Percentiles rank a stretch among this genome's conserved stretches.
Conservation (phyloP, 768 basidiomycete species). For the Leucocoprinus leucothites region DNA sequence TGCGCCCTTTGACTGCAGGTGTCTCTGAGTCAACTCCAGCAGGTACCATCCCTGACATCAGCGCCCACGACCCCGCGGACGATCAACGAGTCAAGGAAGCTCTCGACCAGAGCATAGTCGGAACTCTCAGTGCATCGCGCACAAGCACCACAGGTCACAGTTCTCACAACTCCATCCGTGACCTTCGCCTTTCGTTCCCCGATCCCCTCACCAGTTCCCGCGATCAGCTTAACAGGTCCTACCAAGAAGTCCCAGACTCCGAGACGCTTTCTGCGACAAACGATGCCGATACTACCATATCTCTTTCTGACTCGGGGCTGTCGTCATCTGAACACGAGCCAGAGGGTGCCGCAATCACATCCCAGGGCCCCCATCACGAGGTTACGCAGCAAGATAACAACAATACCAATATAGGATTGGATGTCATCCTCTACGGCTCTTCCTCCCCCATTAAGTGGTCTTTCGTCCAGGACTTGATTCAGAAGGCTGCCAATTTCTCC, state of each 20-base stretch:
- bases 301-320: conserved; percentile 3
- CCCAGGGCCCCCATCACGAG: conserved; percentile 33
- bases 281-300: conserved; percentile 13
- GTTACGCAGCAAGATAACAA: conserved; percentile 17
- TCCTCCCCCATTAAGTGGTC: conserved; percentile 58
- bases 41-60: conserved; percentile 25
- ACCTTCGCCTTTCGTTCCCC: conserved; percentile 79
- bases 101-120: conserved; percentile 79
- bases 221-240: conserved; percentile 58
- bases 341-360: conserved; percentile 26
- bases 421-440: conserved; percentile 66
- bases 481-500: conserved; percentile 46
- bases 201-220: conserved; percentile 76
- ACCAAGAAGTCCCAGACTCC: conserved; percentile 45
- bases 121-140: conserved; percentile 74
- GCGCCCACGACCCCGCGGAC: conserved; percentile 43
- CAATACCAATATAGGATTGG: conserved; percentile 40
- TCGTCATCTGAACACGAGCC: conserved; percentile 31
- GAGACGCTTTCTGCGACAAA: conserved; percentile 27
- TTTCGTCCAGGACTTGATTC: conserved; percentile 55
- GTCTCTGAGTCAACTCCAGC: conserved; percentile 26
- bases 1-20: conserved; percentile 25
- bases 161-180: conserved; percentile 60
- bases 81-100: conserved; percentile 71
- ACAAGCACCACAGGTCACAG: conserved; percentile 58